Evolutionary conservation across 805 yeast species (phyloP).

Genomic region (Candida railenensis): DNA sequence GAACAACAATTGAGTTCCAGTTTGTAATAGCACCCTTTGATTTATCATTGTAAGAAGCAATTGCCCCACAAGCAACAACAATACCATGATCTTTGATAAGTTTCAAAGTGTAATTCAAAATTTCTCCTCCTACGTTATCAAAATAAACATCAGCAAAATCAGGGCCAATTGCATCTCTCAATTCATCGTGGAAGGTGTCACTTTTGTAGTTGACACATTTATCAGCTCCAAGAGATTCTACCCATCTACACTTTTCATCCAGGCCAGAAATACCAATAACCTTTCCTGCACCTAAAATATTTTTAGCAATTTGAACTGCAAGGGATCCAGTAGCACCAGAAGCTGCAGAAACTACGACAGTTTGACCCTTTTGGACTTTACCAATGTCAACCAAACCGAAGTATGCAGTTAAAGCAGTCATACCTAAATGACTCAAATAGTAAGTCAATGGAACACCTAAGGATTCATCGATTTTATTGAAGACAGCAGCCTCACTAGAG

Average conservation of each 20-base stretch:
- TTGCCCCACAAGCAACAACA: conserved; percentile 29
- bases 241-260: conserved; percentile 18
- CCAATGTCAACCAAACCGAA: conserved; percentile 22
- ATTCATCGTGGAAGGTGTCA: conserved; percentile 13
- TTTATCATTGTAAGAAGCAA: conserved; percentile 28
- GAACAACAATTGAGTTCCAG: conserved; percentile 22
- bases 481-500: conserved; percentile 12
- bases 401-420: conserved; percentile 32
- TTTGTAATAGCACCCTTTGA: conserved; percentile 14
- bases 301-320: conserved; percentile 31
- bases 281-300: conserved; percentile 22
- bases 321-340: conserved; percentile 34
- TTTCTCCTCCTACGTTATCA: conserved; percentile 25
- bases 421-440: conserved; percentile 24
- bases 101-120: conserved; percentile 18
- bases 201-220: conserved; percentile 18
- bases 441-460: conserved; percentile 19
- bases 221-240: conserved; percentile 25
- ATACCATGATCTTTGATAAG: conserved; percentile 17
- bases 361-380: conserved; percentile 15
- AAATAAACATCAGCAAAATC: conserved; percentile 19
- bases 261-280: conserved; percentile 31
- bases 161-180: conserved; percentile 32
- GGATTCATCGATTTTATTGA: conserved; percentile 15
- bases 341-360: conserved; percentile 30